Evolutionary conservation across 1,284 basidiomycete species (phyloP).

Genomic region (Tetrapyrgos nigripes): DNA sequence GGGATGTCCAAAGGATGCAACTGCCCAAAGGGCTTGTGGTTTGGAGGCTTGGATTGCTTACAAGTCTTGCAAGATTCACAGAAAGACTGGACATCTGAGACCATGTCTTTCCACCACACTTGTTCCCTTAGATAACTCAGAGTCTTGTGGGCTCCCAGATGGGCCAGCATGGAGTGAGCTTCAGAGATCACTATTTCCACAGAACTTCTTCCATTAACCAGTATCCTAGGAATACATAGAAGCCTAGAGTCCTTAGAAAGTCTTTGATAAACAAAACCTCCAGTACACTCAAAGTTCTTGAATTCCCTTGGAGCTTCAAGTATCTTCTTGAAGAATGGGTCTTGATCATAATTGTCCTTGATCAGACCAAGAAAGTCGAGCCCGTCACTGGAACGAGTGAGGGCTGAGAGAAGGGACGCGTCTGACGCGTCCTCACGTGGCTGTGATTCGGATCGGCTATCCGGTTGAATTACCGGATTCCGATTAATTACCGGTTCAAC

Average conservation of each 20-base stretch:
- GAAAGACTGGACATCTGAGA: conserved; percentile 26
- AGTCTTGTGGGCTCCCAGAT: conserved; percentile 33
- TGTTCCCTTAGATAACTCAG: conserved; percentile 27
- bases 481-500: no score
- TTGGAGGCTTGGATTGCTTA: conserved; percentile 25
- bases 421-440: background rate
- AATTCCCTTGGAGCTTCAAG: conserved; percentile 18
- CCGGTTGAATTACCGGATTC: background rate
- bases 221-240: conserved; percentile 23
- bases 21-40: conserved; percentile 28
- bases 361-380: conserved; percentile 1
- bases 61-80: conserved; percentile 33
- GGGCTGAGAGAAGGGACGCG: background rate
- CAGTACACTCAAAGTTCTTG: conserved; percentile 23
- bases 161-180: conserved; percentile 34
- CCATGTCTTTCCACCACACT: conserved; percentile 36
- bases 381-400: background rate
- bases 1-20: conserved; percentile 28
- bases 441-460: background rate
- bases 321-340: conserved; percentile 26
- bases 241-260: background rate
- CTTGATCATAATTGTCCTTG: conserved; percentile 20
- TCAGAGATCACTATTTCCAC: conserved; percentile 33
- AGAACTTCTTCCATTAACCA: conserved; percentile 16
- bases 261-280: background rate